These are phyloP conservation scores for Cyanidiococcus yangmingshanensis DNA, from an alignment of 23 red algal species.

Conservation along the genomic window DNA sequence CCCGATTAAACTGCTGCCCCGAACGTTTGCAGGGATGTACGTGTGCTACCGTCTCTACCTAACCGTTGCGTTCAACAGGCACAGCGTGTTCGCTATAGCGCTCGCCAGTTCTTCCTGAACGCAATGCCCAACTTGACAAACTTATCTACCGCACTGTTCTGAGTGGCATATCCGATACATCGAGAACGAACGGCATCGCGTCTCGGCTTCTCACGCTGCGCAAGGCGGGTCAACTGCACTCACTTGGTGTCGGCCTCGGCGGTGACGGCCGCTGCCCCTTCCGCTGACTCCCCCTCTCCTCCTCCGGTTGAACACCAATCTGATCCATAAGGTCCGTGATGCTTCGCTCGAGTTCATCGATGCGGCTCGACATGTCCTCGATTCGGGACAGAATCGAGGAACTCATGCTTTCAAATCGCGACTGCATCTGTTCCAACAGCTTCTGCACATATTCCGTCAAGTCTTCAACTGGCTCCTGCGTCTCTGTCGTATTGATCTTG, in stretches of 20 bases:
- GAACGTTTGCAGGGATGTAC: too few relatives aligned
- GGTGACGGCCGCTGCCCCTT: neutral
- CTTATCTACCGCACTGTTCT: too few relatives aligned
- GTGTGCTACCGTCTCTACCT: too few relatives aligned
- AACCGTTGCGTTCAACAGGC: too few relatives aligned
- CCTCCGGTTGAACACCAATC: neutral
- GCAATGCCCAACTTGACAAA: too few relatives aligned
- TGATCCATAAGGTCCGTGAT: conserved; percentile 20
- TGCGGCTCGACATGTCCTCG: conserved; percentile 20
- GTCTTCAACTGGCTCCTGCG: conserved; percentile 9
- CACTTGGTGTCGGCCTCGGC: neutral
- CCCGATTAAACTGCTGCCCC: too few relatives aligned
- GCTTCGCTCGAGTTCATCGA: conserved; percentile 7
- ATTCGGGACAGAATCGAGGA: conserved; percentile 14
- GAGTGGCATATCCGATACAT: too few relatives aligned
- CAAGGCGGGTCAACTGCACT: too few relatives aligned
- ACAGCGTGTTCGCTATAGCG: too few relatives aligned
- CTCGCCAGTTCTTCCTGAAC: too few relatives aligned
- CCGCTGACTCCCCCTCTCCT: conserved; percentile 7
- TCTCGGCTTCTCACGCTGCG: too few relatives aligned
- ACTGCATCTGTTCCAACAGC: conserved; percentile 17
- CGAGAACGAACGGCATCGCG: too few relatives aligned
- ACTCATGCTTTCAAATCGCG: conserved; percentile 17
- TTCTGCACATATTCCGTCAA: conserved; percentile 11
- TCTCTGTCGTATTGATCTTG: neutral